Percentiles rank a stretch among this genome's conserved stretches.
Conservation (phyloP, 169 alveolate genomes). For the Eimeria zaria region DNA sequence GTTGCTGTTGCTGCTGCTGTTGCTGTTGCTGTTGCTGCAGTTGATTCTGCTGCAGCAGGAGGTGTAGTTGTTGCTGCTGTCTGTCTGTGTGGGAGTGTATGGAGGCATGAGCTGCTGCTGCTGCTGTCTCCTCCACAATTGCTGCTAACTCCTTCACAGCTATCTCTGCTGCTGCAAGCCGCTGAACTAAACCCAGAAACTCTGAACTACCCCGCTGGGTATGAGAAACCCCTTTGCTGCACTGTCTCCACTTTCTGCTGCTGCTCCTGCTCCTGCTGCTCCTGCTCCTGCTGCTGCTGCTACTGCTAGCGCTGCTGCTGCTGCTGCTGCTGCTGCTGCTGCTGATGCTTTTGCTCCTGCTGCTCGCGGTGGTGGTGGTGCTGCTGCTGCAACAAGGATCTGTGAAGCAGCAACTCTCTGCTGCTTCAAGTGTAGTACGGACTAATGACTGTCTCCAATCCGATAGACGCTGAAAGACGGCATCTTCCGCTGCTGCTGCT, state of each 20-base stretch:
- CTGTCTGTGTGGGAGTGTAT: not conserved
- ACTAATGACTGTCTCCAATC: slow-evolving; percentile 20
- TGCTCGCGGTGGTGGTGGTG: slow-evolving; percentile 36
- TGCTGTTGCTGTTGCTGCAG: not conserved
- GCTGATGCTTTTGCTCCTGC: not conserved
- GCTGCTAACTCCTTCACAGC: slow-evolving; percentile 12
- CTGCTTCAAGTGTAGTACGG: slow-evolving; percentile 33
- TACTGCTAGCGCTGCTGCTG: slow-evolving; percentile 8
- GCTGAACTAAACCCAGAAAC: slow-evolving; percentile 22
- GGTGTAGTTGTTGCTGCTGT: slow-evolving; percentile 32
- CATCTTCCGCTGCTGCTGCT: slow-evolving; percentile 61
- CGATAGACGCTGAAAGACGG: slow-evolving; percentile 23
- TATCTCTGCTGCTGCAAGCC: slow-evolving; percentile 45
- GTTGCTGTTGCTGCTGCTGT: no score
- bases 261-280: not conserved
- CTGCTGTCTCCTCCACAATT: not conserved
- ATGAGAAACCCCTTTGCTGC: not conserved
- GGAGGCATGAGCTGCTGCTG: not conserved
- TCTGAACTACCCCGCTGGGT: not conserved
- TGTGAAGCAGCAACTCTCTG: slow-evolving; percentile 49
- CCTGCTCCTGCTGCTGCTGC: not conserved
- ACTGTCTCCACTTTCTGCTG: slow-evolving; percentile 21
- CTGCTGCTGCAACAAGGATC: slow-evolving; percentile 2
- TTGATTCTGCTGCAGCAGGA: slow-evolving; percentile 12
- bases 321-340: slow-evolving; percentile 59